A percentile compares a stretch with the other conserved stretches of the same genome.
Conservation (phyloP, 805 yeast genomes). For the Ogataea pignaliae region DNA sequence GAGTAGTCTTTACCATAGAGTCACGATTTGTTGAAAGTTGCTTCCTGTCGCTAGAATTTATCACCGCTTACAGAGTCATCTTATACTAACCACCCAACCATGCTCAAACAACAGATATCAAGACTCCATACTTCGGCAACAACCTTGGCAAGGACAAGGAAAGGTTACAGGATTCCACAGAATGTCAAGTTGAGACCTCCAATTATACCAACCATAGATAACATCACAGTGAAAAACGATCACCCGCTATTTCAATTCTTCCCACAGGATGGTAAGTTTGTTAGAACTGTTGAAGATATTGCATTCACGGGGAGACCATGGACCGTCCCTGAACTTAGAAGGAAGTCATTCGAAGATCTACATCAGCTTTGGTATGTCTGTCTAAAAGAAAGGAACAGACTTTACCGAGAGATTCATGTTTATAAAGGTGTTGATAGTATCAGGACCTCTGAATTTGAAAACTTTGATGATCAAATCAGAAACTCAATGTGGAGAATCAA, state of each 20-base stretch:
- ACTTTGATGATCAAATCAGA: conserved; percentile 40
- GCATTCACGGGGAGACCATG: conserved; percentile 66
- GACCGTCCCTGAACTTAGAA: conserved; percentile 83
- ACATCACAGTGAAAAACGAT: conserved; percentile 68
- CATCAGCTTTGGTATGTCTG: conserved; percentile 89
- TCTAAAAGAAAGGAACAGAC: conserved; percentile 73
- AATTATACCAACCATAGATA: conserved; percentile 74
- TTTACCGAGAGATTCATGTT: conserved; percentile 71
- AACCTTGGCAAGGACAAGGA: conserved; percentile 29
- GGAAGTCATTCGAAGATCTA: conserved; percentile 87
- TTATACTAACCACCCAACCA: neutral
- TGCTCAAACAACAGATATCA: conserved; percentile 16
- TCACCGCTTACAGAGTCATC: too few species aligned
- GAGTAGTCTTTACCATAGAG: too few species aligned
- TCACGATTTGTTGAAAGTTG: too few species aligned
- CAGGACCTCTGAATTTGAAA: conserved; percentile 16
- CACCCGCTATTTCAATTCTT: conserved; percentile 98
- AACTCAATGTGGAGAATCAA: conserved; percentile 75
- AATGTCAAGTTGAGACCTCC: conserved; percentile 66
- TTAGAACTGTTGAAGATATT: conserved; percentile 55
- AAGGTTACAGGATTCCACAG: conserved; percentile 37
- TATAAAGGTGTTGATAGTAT: conserved; percentile 36
- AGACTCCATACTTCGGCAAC: conserved; percentile 33
- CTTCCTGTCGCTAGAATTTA: too few species aligned
- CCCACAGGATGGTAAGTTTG: conserved; percentile 46